Evolutionary conservation across 306 rosid species (phyloP).

Genomic region (Trifolium dubium): DNA sequence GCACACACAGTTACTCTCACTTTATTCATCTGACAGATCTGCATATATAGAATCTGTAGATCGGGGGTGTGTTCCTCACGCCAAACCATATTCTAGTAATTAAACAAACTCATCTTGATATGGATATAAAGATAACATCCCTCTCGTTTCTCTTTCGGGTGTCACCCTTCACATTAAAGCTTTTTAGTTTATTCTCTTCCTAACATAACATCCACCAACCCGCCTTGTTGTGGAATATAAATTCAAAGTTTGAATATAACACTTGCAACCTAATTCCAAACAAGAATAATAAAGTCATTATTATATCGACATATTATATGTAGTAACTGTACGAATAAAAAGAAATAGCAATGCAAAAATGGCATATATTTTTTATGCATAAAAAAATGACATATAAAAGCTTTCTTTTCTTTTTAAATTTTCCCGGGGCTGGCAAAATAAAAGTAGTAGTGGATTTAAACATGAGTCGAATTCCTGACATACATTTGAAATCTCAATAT

Average conservation of each 20-base stretch:
- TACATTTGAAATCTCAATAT: neutral
- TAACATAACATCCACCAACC: constrained; percentile 35
- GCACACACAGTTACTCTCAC: constrained; percentile 41
- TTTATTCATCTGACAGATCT: constrained; percentile 56
- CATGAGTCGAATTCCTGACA: neutral
- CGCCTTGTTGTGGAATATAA: constrained; percentile 48
- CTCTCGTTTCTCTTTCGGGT: constrained; percentile 45
- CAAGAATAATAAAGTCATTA: neutral
- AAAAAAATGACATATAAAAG: neutral
- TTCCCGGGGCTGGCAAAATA: neutral
- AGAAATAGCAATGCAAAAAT: neutral
- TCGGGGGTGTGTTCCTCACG: constrained; percentile 64
- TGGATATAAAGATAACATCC: constrained; percentile 46
- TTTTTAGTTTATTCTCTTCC: constrained; percentile 51
- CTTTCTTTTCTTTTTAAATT: neutral
- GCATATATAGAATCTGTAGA: constrained; percentile 20
- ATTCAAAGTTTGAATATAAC: constrained; percentile 52
- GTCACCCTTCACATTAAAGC: constrained; percentile 48
- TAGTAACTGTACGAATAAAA: neutral
- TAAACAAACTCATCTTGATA: neutral
- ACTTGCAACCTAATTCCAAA: constrained; percentile 16
- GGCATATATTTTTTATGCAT: neutral
- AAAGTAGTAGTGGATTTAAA: neutral
- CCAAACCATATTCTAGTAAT: constrained; percentile 42
- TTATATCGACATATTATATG: neutral